A percentile compares a stretch with the other conserved stretches of the same genome.
Conservation (phyloP, 2,329 filamentous ascomycete genomes). For the Claviceps fusiformis region DNA sequence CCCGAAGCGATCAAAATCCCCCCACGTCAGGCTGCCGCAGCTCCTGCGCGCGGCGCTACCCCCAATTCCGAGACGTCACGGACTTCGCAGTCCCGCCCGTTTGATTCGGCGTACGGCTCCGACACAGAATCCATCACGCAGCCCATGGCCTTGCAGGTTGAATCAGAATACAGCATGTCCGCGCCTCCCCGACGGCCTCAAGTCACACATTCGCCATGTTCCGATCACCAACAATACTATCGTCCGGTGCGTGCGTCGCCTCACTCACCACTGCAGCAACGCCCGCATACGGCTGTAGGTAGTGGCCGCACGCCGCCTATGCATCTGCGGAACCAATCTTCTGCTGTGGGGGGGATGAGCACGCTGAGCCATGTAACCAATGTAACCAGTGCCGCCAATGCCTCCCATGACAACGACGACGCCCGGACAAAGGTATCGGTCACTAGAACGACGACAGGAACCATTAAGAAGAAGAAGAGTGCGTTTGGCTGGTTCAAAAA, state of each 20-base stretch:
- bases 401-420: slow-evolving; percentile 29
- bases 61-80: slow-evolving; percentile 20
- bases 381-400: slow-evolving; percentile 34
- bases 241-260: slow-evolving; percentile 49
- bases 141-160: slow-evolving; percentile 19
- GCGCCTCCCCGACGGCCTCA: slow-evolving; percentile 9
- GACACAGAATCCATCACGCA: slow-evolving; percentile 28
- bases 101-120: slow-evolving; percentile 36
- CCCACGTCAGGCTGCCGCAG: slow-evolving; percentile 16
- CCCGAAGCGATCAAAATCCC: slow-evolving; percentile 43
- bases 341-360: slow-evolving; percentile 40
- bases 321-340: slow-evolving; percentile 36
- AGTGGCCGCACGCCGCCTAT: slow-evolving; percentile 19
- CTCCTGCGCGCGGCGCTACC: slow-evolving; percentile 14
- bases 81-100: slow-evolving; percentile 15
- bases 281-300: slow-evolving; percentile 38
- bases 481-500: slow-evolving; percentile 57
- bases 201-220: slow-evolving; percentile 19
- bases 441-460: slow-evolving; percentile 20
- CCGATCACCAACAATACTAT: slow-evolving; percentile 37
- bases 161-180: slow-evolving; percentile 18
- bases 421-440: slow-evolving; percentile 15
- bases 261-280: slow-evolving; percentile 48
- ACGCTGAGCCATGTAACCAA: slow-evolving; percentile 46
- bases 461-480: slow-evolving; percentile 52